A percentile compares a stretch with the other conserved stretches of the same genome.
phyloP scores from a whole-genome alignment of 345 rosid species.

The Jatropha curcas region DNA sequence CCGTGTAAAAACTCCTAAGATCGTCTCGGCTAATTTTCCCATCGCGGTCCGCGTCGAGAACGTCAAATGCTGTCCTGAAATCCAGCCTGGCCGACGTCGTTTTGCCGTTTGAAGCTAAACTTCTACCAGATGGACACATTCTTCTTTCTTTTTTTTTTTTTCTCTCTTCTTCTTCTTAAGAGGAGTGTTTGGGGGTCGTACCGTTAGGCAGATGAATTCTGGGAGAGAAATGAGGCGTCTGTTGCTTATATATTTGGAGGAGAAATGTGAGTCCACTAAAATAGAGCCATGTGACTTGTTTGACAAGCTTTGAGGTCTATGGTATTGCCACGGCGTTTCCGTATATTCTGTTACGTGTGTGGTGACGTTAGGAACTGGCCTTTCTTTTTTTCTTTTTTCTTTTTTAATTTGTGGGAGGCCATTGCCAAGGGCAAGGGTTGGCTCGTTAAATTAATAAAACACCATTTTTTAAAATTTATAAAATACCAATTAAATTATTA shows the following conservation, averaged over 20 bases:
- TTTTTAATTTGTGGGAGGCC: not conserved
- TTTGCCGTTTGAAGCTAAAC: not conserved
- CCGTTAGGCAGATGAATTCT: not conserved
- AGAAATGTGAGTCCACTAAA: not conserved
- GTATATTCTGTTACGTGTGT: not conserved
- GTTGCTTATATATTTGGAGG: not conserved
- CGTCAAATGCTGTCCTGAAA: conserved; percentile 67
- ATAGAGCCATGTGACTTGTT: not conserved
- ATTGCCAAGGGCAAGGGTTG: no score
- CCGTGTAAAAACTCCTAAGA: conserved; percentile 57
- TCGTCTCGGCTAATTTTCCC: conserved; percentile 88
- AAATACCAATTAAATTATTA: no score
- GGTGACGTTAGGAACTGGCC: conserved; percentile 12
- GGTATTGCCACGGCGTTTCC: conserved; percentile 1
- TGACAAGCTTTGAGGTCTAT: not conserved
- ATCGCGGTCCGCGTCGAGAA: conserved; percentile 82
- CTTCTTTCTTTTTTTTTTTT: no score
- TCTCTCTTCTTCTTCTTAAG: no score
- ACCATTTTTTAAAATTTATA: no score
- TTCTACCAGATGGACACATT: conserved; percentile 34
- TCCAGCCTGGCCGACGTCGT: conserved; percentile 20
- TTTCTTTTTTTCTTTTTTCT: no score
- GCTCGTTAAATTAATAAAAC: no score
- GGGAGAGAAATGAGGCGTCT: not conserved
- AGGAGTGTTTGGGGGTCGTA: no score